Base-by-base conservation (phyloP, 75 land plant species). In the Chamaecyparis obtusa region DNA sequence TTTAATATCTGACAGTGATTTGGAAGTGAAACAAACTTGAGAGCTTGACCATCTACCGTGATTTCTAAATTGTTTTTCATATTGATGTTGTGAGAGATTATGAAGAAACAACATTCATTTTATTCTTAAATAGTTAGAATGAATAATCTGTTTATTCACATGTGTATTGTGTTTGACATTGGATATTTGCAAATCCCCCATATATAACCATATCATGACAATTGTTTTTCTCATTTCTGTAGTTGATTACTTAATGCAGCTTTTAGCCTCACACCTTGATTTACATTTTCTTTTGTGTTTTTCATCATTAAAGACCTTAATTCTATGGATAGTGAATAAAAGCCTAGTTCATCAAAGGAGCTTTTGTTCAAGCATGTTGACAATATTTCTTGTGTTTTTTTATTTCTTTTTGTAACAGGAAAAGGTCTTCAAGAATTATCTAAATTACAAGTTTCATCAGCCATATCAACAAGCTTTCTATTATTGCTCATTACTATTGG, bases 391-490 rank as follows among this genome's bases (percentile, higher is more conserved):
- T 55, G 77, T 54, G 24, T 10, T 85, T 27, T 32, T 0, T 86
- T 76, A 9, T 6, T 41, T 83, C n/a, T 39, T 87, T 46, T 43
- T 0, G 9, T n/a, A 57, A 74, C 92, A 98, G 99, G 99, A 98
- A 91, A 89, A 87, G 57, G 90, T 96, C 3, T 88, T 85, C 83
- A 96, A 96, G 89, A 93, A 93, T n/a, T 98, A 94, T 72, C 85
- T 94, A 57, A 98, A 98, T 90, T 90, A 86, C 55, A 94, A 95
- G 87, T 98, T 96, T 87, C 96, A 94, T 86, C 96, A 96, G 86
- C 99, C 99, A 37, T 98, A 96, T 91, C 93, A 95, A 83, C 99
- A 96, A 86, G 99, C 95, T 41, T 89, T 96, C 91, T 93, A 95
- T 87, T 93, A 96, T 60, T 95, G 94, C 46, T 92, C 95, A 44